phyloP scores from a whole-genome alignment of 768 basidiomycete genomes.

The Mrakia hoshinonis region DNA sequence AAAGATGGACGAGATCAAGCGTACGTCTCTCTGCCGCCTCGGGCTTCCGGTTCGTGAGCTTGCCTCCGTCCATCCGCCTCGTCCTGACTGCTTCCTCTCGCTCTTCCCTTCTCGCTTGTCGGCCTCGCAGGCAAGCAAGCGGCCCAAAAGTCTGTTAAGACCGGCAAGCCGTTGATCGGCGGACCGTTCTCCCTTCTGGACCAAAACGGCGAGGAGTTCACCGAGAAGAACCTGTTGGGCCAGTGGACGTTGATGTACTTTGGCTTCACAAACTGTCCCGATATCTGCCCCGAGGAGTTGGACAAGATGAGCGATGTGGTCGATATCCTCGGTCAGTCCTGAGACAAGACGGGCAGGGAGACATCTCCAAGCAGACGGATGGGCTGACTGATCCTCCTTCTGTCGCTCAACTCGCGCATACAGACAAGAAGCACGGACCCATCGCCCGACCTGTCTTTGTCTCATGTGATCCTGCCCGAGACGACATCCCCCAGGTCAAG shows the following conservation, averaged over 20 bases:
- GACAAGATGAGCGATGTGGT: constrained; percentile 84
- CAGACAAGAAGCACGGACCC: constrained; percentile 59
- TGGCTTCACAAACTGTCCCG: constrained; percentile 99
- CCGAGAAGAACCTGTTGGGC: constrained; percentile 72
- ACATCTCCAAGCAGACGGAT: neutral
- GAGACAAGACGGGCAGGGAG: neutral
- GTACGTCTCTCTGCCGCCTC: constrained; percentile 44
- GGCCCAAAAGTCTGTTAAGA: constrained; percentile 50
- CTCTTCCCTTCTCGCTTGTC: neutral
- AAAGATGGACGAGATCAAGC: constrained; percentile 63
- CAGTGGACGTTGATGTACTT: constrained; percentile 74
- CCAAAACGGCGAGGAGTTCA: constrained; percentile 54
- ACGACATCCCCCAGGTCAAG: constrained; percentile 49
- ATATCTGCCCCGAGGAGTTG: constrained; percentile 95
- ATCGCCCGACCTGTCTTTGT: constrained; percentile 86
- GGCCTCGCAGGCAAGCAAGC: constrained; percentile 58
- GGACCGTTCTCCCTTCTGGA: constrained; percentile 72
- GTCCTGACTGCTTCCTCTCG: neutral
- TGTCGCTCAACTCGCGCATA: neutral
- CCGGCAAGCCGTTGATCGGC: constrained; percentile 80
- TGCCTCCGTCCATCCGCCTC: neutral
- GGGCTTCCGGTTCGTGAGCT: neutral
- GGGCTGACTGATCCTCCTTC: neutral
- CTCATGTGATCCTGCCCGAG: constrained; percentile 91
- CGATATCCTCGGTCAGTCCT: constrained; percentile 55